These are phyloP conservation scores for Colletotrichum spinosum DNA, from an alignment of 2,329 filamentous ascomycete species.

Conservation along the genomic window DNA sequence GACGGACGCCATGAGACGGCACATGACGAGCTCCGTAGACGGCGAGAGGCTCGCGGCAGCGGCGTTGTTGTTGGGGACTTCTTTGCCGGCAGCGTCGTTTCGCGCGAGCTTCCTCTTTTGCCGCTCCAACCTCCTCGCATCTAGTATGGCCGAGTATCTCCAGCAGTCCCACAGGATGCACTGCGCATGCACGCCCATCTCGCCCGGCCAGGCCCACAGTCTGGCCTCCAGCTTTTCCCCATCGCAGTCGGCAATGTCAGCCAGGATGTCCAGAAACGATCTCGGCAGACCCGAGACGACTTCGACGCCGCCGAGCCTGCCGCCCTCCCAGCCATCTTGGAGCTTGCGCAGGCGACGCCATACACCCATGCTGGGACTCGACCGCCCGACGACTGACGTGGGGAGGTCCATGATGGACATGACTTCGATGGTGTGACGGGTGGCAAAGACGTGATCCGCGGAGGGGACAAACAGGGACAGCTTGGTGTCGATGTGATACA, in stretches of 20 bases:
- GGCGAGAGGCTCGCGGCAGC: not conserved
- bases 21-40: constrained; percentile 39
- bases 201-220: constrained; percentile 41
- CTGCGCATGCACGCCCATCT: constrained; percentile 42
- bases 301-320: constrained; percentile 42
- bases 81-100: not conserved
- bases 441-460: constrained; percentile 19
- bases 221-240: constrained; percentile 36
- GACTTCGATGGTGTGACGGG: constrained; percentile 33
- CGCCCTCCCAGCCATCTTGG: constrained; percentile 32
- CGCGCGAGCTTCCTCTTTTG: not conserved
- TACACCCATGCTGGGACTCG: constrained; percentile 31
- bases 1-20: constrained; percentile 41
- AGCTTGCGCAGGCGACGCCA: constrained; percentile 31
- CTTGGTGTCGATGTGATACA: constrained; percentile 26
- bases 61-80: not conserved
- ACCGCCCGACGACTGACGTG: constrained; percentile 32
- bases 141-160: constrained; percentile 41
- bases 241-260: constrained; percentile 31
- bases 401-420: constrained; percentile 38
- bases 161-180: constrained; percentile 46
- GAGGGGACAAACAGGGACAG: constrained; percentile 13
- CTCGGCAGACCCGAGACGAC: constrained; percentile 44
- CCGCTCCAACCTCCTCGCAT: constrained; percentile 34
- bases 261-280: constrained; percentile 43